Evolutionary conservation across 2,329 filamentous ascomycete genomes (phyloP).

Genomic region (Fusarium keratoplasticum): DNA sequence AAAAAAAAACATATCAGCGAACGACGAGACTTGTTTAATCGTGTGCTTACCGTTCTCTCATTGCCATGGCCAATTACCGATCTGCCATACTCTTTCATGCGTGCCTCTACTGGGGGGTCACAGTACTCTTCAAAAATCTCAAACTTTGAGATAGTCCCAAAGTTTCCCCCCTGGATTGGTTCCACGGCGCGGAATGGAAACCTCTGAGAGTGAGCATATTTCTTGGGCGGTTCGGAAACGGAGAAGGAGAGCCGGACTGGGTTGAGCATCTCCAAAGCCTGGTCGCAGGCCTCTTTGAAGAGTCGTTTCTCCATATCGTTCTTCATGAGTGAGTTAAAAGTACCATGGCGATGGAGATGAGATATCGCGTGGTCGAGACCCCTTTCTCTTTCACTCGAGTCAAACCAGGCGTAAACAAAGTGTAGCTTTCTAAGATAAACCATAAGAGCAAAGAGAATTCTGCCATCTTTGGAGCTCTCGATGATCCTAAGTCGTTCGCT

Average conservation of each 20-base stretch:
- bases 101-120: neutral
- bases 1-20: neutral
- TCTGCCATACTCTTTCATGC: neutral
- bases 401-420: neutral
- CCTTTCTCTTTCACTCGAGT: neutral
- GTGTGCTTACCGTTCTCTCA: neutral
- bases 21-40: neutral
- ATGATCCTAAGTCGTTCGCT: neutral
- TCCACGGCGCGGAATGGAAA: neutral
- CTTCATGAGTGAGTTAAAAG: neutral
- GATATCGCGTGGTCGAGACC: neutral
- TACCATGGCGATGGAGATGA: neutral
- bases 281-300: neutral
- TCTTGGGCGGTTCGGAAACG: neutral
- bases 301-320: neutral
- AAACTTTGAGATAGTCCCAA: neutral
- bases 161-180: neutral
- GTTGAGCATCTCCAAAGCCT: neutral
- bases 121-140: neutral
- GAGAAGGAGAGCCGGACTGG: neutral
- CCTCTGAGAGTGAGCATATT: neutral
- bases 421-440: slow-evolving; percentile 1
- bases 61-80: neutral
- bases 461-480: neutral
- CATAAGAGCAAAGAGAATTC: neutral